phyloP scores from a whole-genome alignment of 2,329 filamentous ascomycete species.

The Rhexocercosporidium sp. region DNA sequence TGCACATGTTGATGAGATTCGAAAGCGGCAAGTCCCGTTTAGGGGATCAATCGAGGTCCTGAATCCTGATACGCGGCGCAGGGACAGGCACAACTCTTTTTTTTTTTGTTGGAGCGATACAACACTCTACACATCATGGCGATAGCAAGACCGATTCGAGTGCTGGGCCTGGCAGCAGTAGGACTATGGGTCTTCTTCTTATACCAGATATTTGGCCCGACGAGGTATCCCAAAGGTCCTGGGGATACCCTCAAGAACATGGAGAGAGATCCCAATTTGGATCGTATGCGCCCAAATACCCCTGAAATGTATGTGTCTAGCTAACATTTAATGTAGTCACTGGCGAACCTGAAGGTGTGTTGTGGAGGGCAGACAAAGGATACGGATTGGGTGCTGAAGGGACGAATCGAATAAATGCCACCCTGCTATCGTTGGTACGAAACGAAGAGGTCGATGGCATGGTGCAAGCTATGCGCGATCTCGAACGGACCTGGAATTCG shows the following conservation, averaged over 20 bases:
- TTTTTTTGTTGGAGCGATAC: conserved; percentile 26
- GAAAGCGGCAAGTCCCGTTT: conserved; percentile 11
- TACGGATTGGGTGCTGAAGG: conserved; percentile 79
- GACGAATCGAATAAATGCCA: conserved; percentile 89
- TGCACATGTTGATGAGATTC: not conserved
- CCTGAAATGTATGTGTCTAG: not conserved
- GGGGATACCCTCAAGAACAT: conserved; percentile 60
- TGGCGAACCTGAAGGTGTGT: conserved; percentile 77
- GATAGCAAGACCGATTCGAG: conserved; percentile 82
- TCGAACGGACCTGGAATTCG: conserved; percentile 94
- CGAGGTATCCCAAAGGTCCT: conserved; percentile 48
- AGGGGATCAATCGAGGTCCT: conserved; percentile 18
- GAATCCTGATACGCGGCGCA: conserved; percentile 22
- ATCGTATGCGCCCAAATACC: conserved; percentile 64
- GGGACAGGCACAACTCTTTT: conserved; percentile 12
- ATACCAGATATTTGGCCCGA: conserved; percentile 72
- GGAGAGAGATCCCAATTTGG: conserved; percentile 82
- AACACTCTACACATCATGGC: conserved; percentile 65
- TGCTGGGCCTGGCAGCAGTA: conserved; percentile 73
- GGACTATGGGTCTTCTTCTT: conserved; percentile 80
- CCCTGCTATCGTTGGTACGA: conserved; percentile 86
- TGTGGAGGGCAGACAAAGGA: conserved; percentile 75
- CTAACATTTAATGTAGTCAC: conserved; percentile 61
- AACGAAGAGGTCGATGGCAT: conserved; percentile 88
- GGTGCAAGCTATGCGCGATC: conserved; percentile 85